These are phyloP conservation scores for Raffaelea albimanens DNA, from an alignment of 2,329 filamentous ascomycete species.

Conservation along the genomic window DNA sequence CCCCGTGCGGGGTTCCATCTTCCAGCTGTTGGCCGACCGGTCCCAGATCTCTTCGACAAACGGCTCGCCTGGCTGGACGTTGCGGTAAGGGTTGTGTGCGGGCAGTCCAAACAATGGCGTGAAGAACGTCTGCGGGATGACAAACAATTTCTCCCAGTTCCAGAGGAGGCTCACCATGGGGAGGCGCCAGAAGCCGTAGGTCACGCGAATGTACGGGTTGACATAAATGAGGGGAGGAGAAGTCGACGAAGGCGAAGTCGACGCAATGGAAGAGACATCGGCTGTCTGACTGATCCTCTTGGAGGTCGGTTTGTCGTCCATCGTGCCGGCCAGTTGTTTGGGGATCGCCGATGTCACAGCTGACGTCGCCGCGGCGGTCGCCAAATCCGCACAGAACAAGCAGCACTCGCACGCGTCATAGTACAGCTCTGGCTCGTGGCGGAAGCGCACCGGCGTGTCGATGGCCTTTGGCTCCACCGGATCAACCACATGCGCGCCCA, in stretches of 20 bases:
- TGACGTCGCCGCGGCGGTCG: no score
- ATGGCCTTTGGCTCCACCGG: slow-evolving; percentile 17
- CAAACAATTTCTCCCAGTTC: slow-evolving; percentile 51
- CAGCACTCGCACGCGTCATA: slow-evolving; percentile 60
- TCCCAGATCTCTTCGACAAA: slow-evolving; percentile 43
- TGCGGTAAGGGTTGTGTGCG: slow-evolving; percentile 50
- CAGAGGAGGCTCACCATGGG: slow-evolving; percentile 49
- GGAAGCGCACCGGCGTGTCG: slow-evolving; percentile 36
- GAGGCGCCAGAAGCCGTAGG: slow-evolving; percentile 51
- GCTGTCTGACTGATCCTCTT: no score
- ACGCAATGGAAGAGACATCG: no score
- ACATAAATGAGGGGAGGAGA: slow-evolving; percentile 49
- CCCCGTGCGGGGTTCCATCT: slow-evolving; percentile 32
- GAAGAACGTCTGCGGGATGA: slow-evolving; percentile 25
- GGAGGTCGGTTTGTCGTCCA: no score
- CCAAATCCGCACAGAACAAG: slow-evolving; percentile 43
- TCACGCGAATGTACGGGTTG: slow-evolving; percentile 66
- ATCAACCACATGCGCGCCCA: slow-evolving; percentile 25
- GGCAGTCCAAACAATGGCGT: slow-evolving; percentile 37
- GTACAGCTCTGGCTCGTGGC: slow-evolving; percentile 47
- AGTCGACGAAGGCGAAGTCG: slow-evolving; percentile 31
- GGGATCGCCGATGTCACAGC: no score
- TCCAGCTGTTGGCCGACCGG: slow-evolving; percentile 22
- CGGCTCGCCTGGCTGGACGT: slow-evolving; percentile 46
- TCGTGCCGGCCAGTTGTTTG: no score